Evolutionary conservation across 805 yeast genomes (phyloP), one percentile per base, ranked within the genome.

Genomic region (Lachancea mirantina): DNA sequence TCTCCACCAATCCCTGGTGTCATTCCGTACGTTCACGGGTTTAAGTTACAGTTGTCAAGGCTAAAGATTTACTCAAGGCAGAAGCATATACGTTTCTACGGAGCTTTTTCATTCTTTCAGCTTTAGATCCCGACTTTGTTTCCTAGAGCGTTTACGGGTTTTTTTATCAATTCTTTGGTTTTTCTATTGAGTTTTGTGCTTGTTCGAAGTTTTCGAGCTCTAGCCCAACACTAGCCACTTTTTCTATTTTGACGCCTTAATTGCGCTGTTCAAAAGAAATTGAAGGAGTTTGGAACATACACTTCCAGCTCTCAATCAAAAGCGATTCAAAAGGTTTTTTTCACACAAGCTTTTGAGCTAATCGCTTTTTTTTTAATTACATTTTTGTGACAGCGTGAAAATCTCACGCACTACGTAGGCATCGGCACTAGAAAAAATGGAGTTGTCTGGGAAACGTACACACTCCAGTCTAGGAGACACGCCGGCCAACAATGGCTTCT

Each of bases 161-260:
- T 13, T n/a, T 23, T 23, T 14, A 8, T n/a, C 15, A n/a, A 16
- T 8, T 27, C 16, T 18, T 27, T 27, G 23, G 13, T 14, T 11
- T 15, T 20, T 19, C 14, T 29, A 19, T 29, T 29, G 10, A 11
- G 19, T 29, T 30, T 15, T 19, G 19, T 14, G 8, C 9, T 14
- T 23, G 11, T 18, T 23, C 21, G 15, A 24, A 16, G n/a, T n/a
- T 22, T 25, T 20, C 23, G 14, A n/a, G n/a, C n/a, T n/a, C n/a
- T n/a, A n/a, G n/a, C n/a, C n/a, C n/a, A n/a, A n/a, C n/a, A n/a
- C n/a, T n/a, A n/a, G n/a, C n/a, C n/a, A n/a, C n/a, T 30, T 14
- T 20, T 26, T 34, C 29, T 26, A 28, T 36, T 47, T 47, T 48
- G 55, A 49, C 52, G 52, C 52, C 55, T 49, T 49, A 9, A 43